Evolutionary conservation across 768 basidiomycete genomes (phyloP), one percentile per base, ranked within the genome.

Genomic region (Lactarius hatsudake): DNA sequence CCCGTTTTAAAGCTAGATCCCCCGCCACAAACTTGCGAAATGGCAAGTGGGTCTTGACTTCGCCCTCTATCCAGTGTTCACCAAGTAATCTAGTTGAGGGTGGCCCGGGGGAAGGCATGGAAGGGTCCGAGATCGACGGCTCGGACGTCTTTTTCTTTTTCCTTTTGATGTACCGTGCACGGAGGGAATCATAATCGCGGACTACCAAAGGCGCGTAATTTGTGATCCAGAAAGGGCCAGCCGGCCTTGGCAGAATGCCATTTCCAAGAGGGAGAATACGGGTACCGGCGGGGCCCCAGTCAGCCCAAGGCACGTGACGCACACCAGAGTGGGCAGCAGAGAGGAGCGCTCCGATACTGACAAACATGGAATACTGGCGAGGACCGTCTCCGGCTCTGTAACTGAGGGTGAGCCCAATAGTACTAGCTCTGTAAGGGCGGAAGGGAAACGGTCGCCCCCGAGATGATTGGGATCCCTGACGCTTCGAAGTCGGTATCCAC

Each of bases 191-290:
- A 43, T 67, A 63, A n/a, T 67, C 66, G 38, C 65, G 61, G 32
- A 66, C 30, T n/a, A 58, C 56, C 36, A 66, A 12, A 28, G 65
- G 65, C 12, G 61, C 57, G 30, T 28, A 38, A 13, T n/a, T 45
- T 36, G 42, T 53, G 40, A 63, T 63, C 66, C 61, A 67, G 23
- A 63, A 59, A 15, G 62, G 53, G 18, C 66, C 66, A 53, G 62
- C 62, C 15, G 66, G 51, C 3, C 18, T 56, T 15, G 62, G 62
- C 17, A 23, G 18, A 12, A 26, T 53, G 3, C 40, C 20, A 32
- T 23, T 32, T 28, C 51, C 53, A 18, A 15, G 12, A 12, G n/a
- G 3, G 30, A 36, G 9, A 32, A 67, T 36, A 23, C 62, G 66
- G 5, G 66, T 59, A 40, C 48, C 61, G 5, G 62, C 17, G 3